phyloP scores from a whole-genome alignment of 2,329 filamentous ascomycete species.

The Clonostachys chloroleuca region DNA sequence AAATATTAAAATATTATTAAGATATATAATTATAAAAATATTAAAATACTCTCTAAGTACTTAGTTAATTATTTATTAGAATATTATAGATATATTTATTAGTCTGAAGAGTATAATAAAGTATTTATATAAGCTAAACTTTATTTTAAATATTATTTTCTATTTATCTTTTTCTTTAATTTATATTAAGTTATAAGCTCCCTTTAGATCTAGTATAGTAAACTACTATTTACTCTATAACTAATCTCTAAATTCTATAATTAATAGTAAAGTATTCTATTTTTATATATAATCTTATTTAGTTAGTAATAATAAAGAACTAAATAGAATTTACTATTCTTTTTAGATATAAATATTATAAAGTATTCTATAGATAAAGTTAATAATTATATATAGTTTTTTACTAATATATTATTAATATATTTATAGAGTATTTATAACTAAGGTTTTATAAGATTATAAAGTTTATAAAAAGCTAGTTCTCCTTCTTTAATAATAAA shows the following conservation, averaged over 20 bases:
- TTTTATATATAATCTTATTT: constrained; percentile 18
- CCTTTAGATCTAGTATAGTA: constrained; percentile 9
- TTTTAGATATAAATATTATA: constrained; percentile 11
- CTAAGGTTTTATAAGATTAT: too few relatives aligned
- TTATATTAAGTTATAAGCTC: constrained; percentile 19
- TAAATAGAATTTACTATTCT: constrained; percentile 11
- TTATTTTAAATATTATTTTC: constrained; percentile 23
- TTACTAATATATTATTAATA: too few relatives aligned
- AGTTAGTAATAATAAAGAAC: constrained; percentile 16
- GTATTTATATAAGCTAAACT: constrained; percentile 24
- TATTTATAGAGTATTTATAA: too few relatives aligned
- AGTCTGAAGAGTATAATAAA: constrained; percentile 20
- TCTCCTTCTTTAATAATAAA: too few relatives aligned
- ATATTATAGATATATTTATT: constrained; percentile 6
- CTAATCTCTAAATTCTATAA: constrained; percentile 13
- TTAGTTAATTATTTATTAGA: background rate
- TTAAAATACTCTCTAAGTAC: background rate
- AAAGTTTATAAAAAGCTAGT: too few relatives aligned
- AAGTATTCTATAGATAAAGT: constrained; percentile 4
- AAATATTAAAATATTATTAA: background rate
- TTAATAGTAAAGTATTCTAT: constrained; percentile 12
- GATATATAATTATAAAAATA: background rate
- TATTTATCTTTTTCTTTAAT: constrained; percentile 20
- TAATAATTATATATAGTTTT: constrained; percentile 4
- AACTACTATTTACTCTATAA: constrained; percentile 7